Percentiles rank a stretch among this genome's conserved stretches.
phyloP scores from a whole-genome alignment of 257 asterid species.

The Solanum chiquidenum region DNA sequence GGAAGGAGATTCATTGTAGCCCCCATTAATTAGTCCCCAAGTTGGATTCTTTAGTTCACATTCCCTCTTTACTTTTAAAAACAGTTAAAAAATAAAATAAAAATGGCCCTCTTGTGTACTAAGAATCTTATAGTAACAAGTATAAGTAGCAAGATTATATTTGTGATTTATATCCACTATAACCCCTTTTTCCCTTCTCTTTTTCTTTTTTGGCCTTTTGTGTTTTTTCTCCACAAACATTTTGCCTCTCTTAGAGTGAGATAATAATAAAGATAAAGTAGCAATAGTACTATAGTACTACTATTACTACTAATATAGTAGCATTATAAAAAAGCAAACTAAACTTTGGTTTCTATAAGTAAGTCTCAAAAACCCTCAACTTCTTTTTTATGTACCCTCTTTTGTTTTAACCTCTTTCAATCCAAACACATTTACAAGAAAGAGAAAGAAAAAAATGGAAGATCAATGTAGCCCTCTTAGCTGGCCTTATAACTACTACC shows the following conservation, averaged over 20 bases:
- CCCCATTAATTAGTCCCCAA: conserved; percentile 4
- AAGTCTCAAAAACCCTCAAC: conserved; percentile 24
- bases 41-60: conserved; percentile 31
- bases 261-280: conserved; percentile 2
- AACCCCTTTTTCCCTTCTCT: conserved; percentile 19
- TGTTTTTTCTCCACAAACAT: conserved; percentile 47
- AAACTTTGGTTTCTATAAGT: neutral
- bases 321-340: conserved; percentile 2
- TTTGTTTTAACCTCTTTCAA: conserved; percentile 10
- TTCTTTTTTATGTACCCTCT: conserved; percentile 33
- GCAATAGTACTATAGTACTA: neutral
- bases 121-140: conserved; percentile 34
- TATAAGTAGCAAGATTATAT: neutral
- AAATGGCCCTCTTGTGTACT: conserved; percentile 25
- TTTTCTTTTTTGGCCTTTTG: conserved; percentile 63
- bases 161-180: conserved; percentile 30
- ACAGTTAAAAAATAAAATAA: neutral
- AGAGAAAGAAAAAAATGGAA: conserved; percentile 32
- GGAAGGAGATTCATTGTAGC: neutral
- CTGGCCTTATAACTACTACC: conserved; percentile 7
- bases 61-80: conserved; percentile 16
- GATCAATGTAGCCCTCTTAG: conserved; percentile 44
- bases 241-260: conserved; percentile 29
- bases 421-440: conserved; percentile 5
- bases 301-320: neutral